Conservation (phyloP, 371 early-diverging fungal genomes). For the Rhizopus microsporus region DNA sequence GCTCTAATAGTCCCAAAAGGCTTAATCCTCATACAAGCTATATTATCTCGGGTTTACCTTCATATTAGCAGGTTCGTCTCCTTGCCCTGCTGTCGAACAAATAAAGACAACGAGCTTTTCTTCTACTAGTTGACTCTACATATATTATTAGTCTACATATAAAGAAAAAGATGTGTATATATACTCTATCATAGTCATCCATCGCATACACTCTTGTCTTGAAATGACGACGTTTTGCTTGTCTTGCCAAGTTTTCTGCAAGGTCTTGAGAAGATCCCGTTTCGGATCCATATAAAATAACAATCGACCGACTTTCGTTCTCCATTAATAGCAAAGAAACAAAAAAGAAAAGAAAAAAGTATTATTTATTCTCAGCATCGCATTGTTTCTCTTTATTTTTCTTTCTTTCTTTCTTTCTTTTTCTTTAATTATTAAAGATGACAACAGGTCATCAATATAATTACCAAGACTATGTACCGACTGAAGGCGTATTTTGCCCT, state of each 20-base stretch:
- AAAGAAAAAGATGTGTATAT: background rate
- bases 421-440: slow-evolving; percentile 8
- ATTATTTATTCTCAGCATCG: slow-evolving; percentile 3
- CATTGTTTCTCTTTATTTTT: slow-evolving; percentile 4
- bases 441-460: slow-evolving; percentile 29
- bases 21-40: background rate
- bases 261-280: slow-evolving; percentile 86
- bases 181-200: slow-evolving; percentile 78
- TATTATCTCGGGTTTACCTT: slow-evolving; percentile 46
- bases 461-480: slow-evolving; percentile 47
- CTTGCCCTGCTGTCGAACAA: slow-evolving; percentile 95
- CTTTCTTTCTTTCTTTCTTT: slow-evolving; percentile 7
- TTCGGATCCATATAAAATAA: slow-evolving; percentile 81
- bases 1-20: slow-evolving; percentile 28
- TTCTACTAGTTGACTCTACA: slow-evolving; percentile 57
- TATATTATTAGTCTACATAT: background rate
- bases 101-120: slow-evolving; percentile 84
- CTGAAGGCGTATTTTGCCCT: slow-evolving; percentile 51
- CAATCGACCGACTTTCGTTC: slow-evolving; percentile 35
- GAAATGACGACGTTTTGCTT: slow-evolving; percentile 80
- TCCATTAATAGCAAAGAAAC: background rate
- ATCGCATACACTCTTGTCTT: slow-evolving; percentile 62
- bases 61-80: slow-evolving; percentile 92
- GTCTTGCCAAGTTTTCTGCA: slow-evolving; percentile 75
- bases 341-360: background rate